A percentile compares a stretch with the other conserved stretches of the same genome.
phyloP scores from a whole-genome alignment of 352 stramenopile species.

The Phytophthora sp. region DNA sequence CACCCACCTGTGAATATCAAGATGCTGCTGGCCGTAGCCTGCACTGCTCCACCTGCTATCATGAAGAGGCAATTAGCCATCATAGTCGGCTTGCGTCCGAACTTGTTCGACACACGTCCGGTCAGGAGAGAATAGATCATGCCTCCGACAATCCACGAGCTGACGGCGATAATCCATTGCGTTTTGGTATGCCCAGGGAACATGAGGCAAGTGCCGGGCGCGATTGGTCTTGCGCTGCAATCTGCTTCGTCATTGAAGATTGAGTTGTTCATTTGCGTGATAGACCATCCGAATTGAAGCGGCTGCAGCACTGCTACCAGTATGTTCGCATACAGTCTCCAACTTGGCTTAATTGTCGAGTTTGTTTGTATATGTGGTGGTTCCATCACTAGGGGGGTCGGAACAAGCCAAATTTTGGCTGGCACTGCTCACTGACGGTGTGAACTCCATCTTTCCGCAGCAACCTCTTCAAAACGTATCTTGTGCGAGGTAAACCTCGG shows the following conservation, averaged over 20 bases:
- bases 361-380: slow-evolving; percentile 13
- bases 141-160: slow-evolving; percentile 63
- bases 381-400: slow-evolving; percentile 16
- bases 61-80: slow-evolving; percentile 52
- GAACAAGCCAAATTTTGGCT: slow-evolving; percentile 28
- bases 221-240: slow-evolving; percentile 52
- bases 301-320: slow-evolving; percentile 54
- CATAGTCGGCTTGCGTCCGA: slow-evolving; percentile 45
- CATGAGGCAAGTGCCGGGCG: slow-evolving; percentile 37
- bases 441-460: slow-evolving; percentile 33
- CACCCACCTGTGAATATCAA: slow-evolving; percentile 48
- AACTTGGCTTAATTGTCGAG: slow-evolving; percentile 25
- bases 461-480: not conserved
- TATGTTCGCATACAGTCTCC: slow-evolving; percentile 58
- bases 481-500: not conserved
- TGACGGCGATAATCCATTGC: slow-evolving; percentile 66
- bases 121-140: slow-evolving; percentile 55
- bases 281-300: slow-evolving; percentile 49
- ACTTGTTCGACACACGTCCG: slow-evolving; percentile 44
- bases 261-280: slow-evolving; percentile 58
- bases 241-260: slow-evolving; percentile 49
- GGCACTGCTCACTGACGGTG: slow-evolving; percentile 20
- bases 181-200: slow-evolving; percentile 37
- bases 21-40: slow-evolving; percentile 32
- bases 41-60: slow-evolving; percentile 45